phyloP scores from a whole-genome alignment of 2,329 filamentous ascomycete species.

The Aspergillus proliferans region DNA sequence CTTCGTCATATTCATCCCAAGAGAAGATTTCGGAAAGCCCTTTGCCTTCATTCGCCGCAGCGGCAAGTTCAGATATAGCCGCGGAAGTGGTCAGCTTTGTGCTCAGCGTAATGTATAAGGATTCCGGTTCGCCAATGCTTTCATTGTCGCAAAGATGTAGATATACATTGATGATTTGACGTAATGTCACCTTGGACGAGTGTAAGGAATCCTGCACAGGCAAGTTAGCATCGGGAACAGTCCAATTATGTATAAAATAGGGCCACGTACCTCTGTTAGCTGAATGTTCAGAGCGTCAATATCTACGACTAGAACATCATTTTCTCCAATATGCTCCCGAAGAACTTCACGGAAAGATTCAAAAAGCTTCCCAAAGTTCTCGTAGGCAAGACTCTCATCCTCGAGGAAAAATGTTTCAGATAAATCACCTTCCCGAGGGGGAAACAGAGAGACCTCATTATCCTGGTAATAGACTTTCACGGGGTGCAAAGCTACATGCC shows the following conservation, averaged over 20 bases:
- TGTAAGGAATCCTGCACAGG: conserved; percentile 44
- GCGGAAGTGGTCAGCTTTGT: conserved; percentile 50
- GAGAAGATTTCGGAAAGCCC: conserved; percentile 47
- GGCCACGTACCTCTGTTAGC: conserved; percentile 50
- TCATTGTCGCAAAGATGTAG: conserved; percentile 55
- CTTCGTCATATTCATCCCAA: conserved; percentile 47
- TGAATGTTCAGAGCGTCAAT: conserved; percentile 52
- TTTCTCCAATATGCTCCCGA: conserved; percentile 48
- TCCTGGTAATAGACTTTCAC: conserved; percentile 52
- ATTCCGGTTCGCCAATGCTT: conserved; percentile 45
- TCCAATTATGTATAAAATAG: conserved; percentile 2
- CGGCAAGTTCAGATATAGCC: conserved; percentile 47
- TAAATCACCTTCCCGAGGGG: conserved; percentile 47
- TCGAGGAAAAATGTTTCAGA: conserved; percentile 53
- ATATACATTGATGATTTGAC: conserved; percentile 55
- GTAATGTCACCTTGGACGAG: conserved; percentile 46
- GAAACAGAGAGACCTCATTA: conserved; percentile 54
- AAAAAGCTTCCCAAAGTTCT: conserved; percentile 51
- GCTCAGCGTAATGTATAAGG: conserved; percentile 54
- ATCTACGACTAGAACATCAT: conserved; percentile 53
- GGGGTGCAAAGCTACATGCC: conserved; percentile 32
- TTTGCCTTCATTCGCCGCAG: conserved; percentile 51
- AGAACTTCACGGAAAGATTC: conserved; percentile 50
- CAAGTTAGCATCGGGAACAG: conserved; percentile 19
- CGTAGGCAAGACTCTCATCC: conserved; percentile 49